Evolutionary conservation across 805 yeast species (phyloP), one percentile per base, ranked within the genome.

Genomic region (Pichia kluyveri): DNA sequence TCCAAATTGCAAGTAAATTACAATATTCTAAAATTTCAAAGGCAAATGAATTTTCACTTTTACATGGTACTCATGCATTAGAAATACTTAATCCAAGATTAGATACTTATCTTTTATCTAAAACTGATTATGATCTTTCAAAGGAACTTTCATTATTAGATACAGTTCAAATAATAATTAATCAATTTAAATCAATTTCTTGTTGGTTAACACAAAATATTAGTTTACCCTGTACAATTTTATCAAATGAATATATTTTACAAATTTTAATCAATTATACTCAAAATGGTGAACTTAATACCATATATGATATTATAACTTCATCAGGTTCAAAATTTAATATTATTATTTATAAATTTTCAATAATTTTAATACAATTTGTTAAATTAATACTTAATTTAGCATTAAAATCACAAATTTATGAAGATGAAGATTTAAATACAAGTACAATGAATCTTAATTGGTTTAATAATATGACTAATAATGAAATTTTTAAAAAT

Each of bases 31-130:
- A 74, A 43, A 79, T 91, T 18, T 76, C 77, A 5, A 79, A 79
- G 55, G 71, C 76, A 10, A 73, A 78, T 0, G 66, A 66, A 28
- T 87, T 88, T 65, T 77, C 80, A 47, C 70, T 91, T 42, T 70
- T 83, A 52, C 88, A 87, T 56, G 95, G 96, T 0, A 86, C 96
- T 1, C 82, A 90, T 54, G 96, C 98, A 0, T 68, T 88, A 51
- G 98, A 90, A 62, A 74, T 83, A 14, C 72, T 80, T 48, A 87
- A 87, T 60, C 69, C 72, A 11, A 78, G 76, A 52, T 70, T 91
- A 56, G 99, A 91, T 61, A 80, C 96, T 0, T 88, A 91, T 2
- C 57, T 85, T 46, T 72, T 86, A n/a, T 57, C 64, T 30, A 62
- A 79, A 36, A 50, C 70, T 6, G 50, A 58, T 0, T 82, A 78